A percentile compares a stretch with the other conserved stretches of the same genome.
phyloP scores from a whole-genome alignment of 2,329 filamentous ascomycete species.

The Diatrype stigma region DNA sequence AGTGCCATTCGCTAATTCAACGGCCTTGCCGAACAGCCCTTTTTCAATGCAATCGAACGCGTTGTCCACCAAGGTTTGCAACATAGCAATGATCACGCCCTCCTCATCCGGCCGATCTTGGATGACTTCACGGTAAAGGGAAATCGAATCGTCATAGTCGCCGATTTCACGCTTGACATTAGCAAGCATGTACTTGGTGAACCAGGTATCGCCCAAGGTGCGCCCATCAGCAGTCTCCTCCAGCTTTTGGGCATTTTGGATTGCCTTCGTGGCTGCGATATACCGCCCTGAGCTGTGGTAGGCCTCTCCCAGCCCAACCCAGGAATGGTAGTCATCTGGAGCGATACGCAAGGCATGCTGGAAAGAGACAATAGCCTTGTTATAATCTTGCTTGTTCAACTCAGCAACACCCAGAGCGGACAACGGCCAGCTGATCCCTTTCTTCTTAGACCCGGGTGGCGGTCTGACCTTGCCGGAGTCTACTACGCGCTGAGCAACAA shows the following conservation, averaged over 20 bases:
- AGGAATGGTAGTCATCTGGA: slow-evolving; percentile 88
- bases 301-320: slow-evolving; percentile 94
- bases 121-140: slow-evolving; percentile 71
- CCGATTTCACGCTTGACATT: slow-evolving; percentile 91
- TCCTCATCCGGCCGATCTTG: slow-evolving; percentile 67
- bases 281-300: slow-evolving; percentile 93
- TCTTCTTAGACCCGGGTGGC: slow-evolving; percentile 87
- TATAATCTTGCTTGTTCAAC: slow-evolving; percentile 88
- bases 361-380: slow-evolving; percentile 85
- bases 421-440: slow-evolving; percentile 93
- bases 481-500: slow-evolving; percentile 83
- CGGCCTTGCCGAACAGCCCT: slow-evolving; percentile 80
- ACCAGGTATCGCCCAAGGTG: slow-evolving; percentile 74
- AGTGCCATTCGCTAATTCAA: slow-evolving; percentile 64
- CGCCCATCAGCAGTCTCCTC: slow-evolving; percentile 56
- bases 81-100: slow-evolving; percentile 79
- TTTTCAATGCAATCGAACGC: slow-evolving; percentile 73
- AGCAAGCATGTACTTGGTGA: slow-evolving; percentile 92
- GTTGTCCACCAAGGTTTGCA: slow-evolving; percentile 84
- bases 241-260: slow-evolving; percentile 76
- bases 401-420: slow-evolving; percentile 91
- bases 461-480: slow-evolving; percentile 92
- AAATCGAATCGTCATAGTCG: slow-evolving; percentile 80
- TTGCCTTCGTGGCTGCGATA: slow-evolving; percentile 89
- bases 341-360: slow-evolving; percentile 81